Evolutionary conservation across 2,329 filamentous ascomycete genomes (phyloP), one percentile per base, ranked within the genome.

Genomic region (Sporothrix curviconia): DNA sequence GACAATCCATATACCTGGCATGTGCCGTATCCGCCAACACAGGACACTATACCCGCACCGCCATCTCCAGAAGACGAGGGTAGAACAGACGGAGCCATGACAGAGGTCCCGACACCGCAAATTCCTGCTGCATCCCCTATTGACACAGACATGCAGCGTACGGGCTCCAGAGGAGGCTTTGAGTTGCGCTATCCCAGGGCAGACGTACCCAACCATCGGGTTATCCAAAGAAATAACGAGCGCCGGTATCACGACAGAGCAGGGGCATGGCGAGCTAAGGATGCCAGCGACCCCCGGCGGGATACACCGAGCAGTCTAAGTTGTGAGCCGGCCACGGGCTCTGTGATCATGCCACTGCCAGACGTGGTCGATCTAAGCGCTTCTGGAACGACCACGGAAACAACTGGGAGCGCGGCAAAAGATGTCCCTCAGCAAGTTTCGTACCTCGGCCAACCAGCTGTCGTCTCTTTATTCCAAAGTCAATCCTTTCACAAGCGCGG

Each of bases 181-280:
- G 37, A n/a, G 7, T 12, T 44, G 4, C 46, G 49, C 4, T 39
- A 32, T 11, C 17, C 34, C 28, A 36, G 40, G 3, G 8, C 37
- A 11, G 3, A 9, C 14, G 25, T 11, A 15, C 8, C 24, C 2
- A 17, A 37, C 9, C 76, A 78, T 62, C 68, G 76, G 12, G 75
- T 73, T 1, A 69, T 77, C 36, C 72, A 67, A 59, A 69, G 68
- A 55, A 67, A 71, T 32, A 67, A 73, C 50, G 66, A 65, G 19
- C 68, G 70, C 43, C 71, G 74, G 15, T 77, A 78, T 51, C 72
- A 68, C 49, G 75, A 78, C 57, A 70, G 68, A 12, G 72, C 71
- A 11, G 75, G 76, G 4, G 68, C 77, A 3, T 79, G 73, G 72
- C 70, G 77, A 59, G 71, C 74, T 19, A 68, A 64, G 25, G 69